phyloP scores from a whole-genome alignment of 2,329 filamentous ascomycete genomes.

The Domatiomyces catenatus region DNA sequence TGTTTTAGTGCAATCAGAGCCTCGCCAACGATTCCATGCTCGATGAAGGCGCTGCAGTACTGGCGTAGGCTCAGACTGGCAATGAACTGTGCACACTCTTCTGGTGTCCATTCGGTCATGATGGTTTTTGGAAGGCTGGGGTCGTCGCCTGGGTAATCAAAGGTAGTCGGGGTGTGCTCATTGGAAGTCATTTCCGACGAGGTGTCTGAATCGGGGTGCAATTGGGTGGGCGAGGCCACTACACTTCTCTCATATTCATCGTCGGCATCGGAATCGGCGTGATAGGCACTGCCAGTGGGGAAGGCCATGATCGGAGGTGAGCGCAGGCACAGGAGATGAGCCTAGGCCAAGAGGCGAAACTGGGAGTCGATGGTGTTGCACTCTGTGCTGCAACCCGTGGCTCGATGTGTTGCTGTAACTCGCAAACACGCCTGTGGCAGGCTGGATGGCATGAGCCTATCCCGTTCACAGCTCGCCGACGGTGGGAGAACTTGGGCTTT shows the following conservation, averaged over 20 bases:
- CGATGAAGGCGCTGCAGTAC: constrained; percentile 70
- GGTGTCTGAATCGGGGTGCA: constrained; percentile 42
- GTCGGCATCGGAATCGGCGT: constrained; percentile 49
- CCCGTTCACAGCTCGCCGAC: too few species aligned
- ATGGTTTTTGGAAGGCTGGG: constrained; percentile 39
- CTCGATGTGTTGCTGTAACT: not conserved
- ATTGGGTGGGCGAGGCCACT: constrained; percentile 38
- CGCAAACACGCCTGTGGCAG: not conserved
- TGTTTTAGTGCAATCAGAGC: constrained; percentile 77
- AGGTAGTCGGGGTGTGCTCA: constrained; percentile 49
- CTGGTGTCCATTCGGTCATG: constrained; percentile 51
- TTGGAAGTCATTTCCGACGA: constrained; percentile 44
- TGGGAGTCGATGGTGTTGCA: not conserved
- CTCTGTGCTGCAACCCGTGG: not conserved
- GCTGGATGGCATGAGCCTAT: not conserved
- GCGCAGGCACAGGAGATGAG: not conserved
- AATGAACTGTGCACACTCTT: constrained; percentile 84
- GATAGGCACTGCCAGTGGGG: constrained; percentile 32
- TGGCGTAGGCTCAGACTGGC: constrained; percentile 62
- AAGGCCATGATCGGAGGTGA: constrained; percentile 24
- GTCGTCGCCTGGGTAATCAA: constrained; percentile 36
- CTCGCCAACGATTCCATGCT: constrained; percentile 89
- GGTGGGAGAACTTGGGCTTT: not conserved
- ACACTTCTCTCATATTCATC: constrained; percentile 50
- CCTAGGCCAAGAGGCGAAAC: not conserved